Evolutionary conservation across 2,329 filamentous ascomycete genomes (phyloP), one percentile per base, ranked within the genome.

Genomic region (Trichoderma breve): DNA sequence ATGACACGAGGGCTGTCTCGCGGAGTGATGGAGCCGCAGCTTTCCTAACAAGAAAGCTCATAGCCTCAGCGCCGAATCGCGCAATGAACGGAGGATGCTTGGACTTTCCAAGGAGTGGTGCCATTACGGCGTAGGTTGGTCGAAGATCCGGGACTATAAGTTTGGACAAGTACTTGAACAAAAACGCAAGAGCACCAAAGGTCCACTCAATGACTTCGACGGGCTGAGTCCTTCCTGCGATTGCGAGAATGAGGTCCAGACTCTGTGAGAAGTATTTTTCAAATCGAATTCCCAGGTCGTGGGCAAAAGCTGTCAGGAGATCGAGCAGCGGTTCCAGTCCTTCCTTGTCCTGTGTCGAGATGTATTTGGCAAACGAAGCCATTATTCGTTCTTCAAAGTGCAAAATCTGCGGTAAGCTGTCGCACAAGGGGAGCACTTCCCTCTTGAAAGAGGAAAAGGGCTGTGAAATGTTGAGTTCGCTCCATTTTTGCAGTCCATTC

Each of bases 161-260:
- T 74, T 93, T 91, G 2, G 94, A 97, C 6, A 99, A 88, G 79
- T 98, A 98, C 80, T 99, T 99, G 88, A 99, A 98, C 53, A 98
- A 86, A 86, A 97, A 99, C 60, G 96, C 94, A 71, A 99, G 86
- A 76, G 93, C 95, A 14, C 92, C 94, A 82, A 99, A 99, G 65
- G 93, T 95, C 95, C 95, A 98, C 83, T 99, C 96, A 65, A 98
- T 93, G n/a, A 97, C 94, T 74, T 95, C 93, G 30, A 93, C 91
- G 78, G 93, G 92, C 71, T 92, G 87, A 68, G 93, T 90, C 76
- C 90, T 92, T 69, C 91, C 91, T 12, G 94, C 95, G 74, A 98
- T 88, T 18, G 90, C 89, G 51, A 93, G 89, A 70, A 99, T 90
- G 69, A 97, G 84, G 69, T 86, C 88, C 72, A 99, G 89, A 30